Conservation (phyloP, 73 alveolate genomes). For the Blepharisma stoltei region DNA sequence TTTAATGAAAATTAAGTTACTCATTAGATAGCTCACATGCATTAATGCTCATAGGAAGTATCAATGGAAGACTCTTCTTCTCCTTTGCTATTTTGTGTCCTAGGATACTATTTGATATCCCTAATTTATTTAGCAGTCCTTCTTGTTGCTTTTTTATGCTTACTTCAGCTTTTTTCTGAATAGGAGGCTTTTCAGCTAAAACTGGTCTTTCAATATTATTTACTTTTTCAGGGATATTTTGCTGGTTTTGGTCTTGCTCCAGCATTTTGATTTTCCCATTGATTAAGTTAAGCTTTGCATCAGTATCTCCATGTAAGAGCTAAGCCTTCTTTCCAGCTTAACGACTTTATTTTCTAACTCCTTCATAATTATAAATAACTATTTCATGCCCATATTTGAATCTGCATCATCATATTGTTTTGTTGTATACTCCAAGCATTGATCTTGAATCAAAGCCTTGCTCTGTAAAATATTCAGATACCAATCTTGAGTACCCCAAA, state of each 20-base stretch:
- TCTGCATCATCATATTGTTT: background rate
- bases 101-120: background rate
- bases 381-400: background rate
- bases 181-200: too few species aligned
- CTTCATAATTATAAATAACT: background rate
- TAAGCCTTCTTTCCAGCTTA: background rate
- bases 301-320: background rate
- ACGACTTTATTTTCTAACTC: background rate
- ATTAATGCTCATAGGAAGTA: too few species aligned
- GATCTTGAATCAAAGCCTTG: conserved; percentile 45
- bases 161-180: too few species aligned
- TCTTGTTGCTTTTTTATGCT: background rate
- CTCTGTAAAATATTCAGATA: conserved; percentile 39
- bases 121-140: background rate
- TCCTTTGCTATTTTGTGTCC: too few species aligned
- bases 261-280: background rate
- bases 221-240: background rate
- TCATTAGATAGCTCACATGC: too few species aligned
- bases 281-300: background rate
- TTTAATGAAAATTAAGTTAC: too few species aligned
- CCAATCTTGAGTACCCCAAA: conserved; percentile 39
- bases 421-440: background rate
- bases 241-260: background rate
- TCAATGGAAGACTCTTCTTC: too few species aligned
- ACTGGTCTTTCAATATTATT: background rate